Base-by-base conservation (phyloP, 805 yeast genomes). In the Barnettozyma vustinii region DNA sequence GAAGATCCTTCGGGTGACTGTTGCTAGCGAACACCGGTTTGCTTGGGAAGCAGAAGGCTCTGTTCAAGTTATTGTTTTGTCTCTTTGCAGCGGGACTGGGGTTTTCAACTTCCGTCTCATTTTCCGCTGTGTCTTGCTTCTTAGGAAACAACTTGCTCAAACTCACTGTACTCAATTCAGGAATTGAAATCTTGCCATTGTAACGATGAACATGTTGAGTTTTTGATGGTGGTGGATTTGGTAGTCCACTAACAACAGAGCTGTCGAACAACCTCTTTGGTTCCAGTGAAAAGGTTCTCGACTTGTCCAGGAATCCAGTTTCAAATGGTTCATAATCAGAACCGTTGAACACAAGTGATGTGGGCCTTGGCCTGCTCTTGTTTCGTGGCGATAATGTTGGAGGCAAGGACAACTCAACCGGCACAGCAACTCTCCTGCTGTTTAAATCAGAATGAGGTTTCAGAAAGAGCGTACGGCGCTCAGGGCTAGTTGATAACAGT, bases 301-400 rank as follows among this genome's bases (percentile, higher is more conserved):
- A 37, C 18, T 30, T 37, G 26, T 47, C 46, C 27, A 47, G 18
- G 15, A 40, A 20, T 13, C 37, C n/a, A 10, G 33, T 20, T 16
- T 56, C 61, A 1, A 59, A 37, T 2, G 63, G 59, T 33, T 68
- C 69, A 50, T 70, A 71, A 9, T 62, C 62, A 9, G 54, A 52
- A 9, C 75, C 75, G 48, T 70, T 70, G 52, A 57, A 71, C 1
- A 71, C 51, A n/a, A 70, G 53, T 21, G 66, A 63, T 3, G 49
- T 46, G 40, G 63, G 63, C 23, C 69, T 56, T 10, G 49, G 39
- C 27, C 52, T 61, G 4, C 52, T 19, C 50, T 60, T 65, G 52
- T 69, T 69, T 36, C 51, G 47, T 5, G 70, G 69, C 0, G 73
- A 69, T 18, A 71, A 47, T 26, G 52, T 57, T 5, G 74, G 74